Percentiles rank a stretch among this genome's conserved stretches.
Evolutionary conservation across 805 yeast species (phyloP).

Genomic region (Dipodascopsis uninucleata): DNA sequence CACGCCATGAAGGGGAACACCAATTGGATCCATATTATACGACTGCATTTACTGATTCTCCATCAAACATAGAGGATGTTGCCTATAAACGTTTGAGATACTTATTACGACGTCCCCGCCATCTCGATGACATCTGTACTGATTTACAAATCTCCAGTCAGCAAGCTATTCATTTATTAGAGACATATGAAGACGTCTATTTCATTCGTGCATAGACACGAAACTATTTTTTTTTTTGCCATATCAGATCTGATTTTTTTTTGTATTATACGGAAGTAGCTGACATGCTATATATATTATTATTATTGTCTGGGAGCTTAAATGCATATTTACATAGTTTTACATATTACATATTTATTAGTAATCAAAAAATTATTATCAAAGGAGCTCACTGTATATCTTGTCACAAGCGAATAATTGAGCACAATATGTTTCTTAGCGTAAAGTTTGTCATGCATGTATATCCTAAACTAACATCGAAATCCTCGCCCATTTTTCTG

Average conservation of each 20-base stretch:
- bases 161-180: constrained; percentile 11
- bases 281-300: neutral
- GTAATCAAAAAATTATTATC: no score
- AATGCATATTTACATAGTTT: no score
- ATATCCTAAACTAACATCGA: no score
- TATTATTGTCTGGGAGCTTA: no score
- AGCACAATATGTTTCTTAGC: no score
- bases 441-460: no score
- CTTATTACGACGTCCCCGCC: constrained; percentile 25
- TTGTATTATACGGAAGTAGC: no score
- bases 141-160: constrained; percentile 44
- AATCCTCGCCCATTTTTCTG: no score
- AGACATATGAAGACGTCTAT: constrained; percentile 19
- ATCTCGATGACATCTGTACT: constrained; percentile 54
- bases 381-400: no score
- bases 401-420: no score
- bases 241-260: neutral
- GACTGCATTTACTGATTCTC: constrained; percentile 8
- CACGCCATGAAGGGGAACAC: constrained; percentile 3
- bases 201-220: constrained; percentile 14
- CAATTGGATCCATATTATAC: constrained; percentile 1
- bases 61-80: constrained; percentile 21
- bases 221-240: neutral
- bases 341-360: no score
- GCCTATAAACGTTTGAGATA: constrained; percentile 12